A percentile compares a stretch with the other conserved stretches of the same genome.
These are phyloP conservation scores for Xylariaceae sp. DNA, from an alignment of 2,329 filamentous ascomycete genomes.

Conservation along the genomic window DNA sequence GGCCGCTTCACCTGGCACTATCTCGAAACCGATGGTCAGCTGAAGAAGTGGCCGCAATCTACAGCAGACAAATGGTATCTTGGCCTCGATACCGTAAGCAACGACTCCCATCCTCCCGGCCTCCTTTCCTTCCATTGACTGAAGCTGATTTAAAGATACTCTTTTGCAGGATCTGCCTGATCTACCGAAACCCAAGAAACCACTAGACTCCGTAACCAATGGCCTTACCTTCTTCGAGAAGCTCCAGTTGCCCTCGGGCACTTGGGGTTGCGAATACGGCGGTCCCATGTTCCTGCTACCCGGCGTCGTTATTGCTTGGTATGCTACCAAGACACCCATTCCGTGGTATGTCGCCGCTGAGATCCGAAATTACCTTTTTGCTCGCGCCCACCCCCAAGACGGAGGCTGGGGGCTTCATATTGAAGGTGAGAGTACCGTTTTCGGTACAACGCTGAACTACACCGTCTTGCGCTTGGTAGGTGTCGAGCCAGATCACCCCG, in stretches of 20 bases:
- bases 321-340: slow-evolving; percentile 84
- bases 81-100: slow-evolving; percentile 68
- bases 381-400: slow-evolving; percentile 77
- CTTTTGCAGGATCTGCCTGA: slow-evolving; percentile 63
- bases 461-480: slow-evolving; percentile 75
- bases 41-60: slow-evolving; percentile 77
- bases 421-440: slow-evolving; percentile 86
- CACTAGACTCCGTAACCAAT: slow-evolving; percentile 76
- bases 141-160: slow-evolving; percentile 6
- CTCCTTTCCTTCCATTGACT: background rate
- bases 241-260: slow-evolving; percentile 80
- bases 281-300: slow-evolving; percentile 95
- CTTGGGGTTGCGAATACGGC: slow-evolving; percentile 97
- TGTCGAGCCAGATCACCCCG: slow-evolving; percentile 74
- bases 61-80: slow-evolving; percentile 86
- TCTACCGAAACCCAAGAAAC: slow-evolving; percentile 65
- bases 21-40: slow-evolving; percentile 66
- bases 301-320: slow-evolving; percentile 79
- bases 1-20: slow-evolving; percentile 96
- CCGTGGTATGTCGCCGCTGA: slow-evolving; percentile 75
- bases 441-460: slow-evolving; percentile 89
- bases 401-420: slow-evolving; percentile 98
- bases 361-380: slow-evolving; percentile 88
- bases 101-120: background rate
- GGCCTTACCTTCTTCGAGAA: slow-evolving; percentile 84